Evolutionary conservation across 202 grass and related monocot genomes (phyloP).

Genomic region (Hordeum pubiflorum): DNA sequence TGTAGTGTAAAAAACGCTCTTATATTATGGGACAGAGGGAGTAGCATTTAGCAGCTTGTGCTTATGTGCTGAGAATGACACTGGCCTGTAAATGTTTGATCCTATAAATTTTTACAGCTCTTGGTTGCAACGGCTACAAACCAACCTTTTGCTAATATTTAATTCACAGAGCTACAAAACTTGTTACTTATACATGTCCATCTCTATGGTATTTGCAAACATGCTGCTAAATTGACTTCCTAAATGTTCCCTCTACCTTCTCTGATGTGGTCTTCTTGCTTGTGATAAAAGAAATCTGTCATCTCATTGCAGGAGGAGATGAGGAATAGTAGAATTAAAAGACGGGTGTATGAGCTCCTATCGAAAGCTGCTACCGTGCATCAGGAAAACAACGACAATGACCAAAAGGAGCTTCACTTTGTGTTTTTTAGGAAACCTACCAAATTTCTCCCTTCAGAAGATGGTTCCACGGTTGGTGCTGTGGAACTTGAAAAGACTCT

Average conservation of each 20-base stretch:
- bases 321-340: constrained; percentile 71
- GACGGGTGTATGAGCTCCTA: constrained; percentile 69
- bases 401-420: constrained; percentile 64
- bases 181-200: background rate
- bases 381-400: constrained; percentile 22
- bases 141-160: background rate
- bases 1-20: too few species aligned
- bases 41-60: background rate
- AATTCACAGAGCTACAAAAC: background rate
- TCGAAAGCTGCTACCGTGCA: constrained; percentile 53
- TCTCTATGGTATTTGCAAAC: background rate
- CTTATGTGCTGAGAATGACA: background rate
- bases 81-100: background rate
- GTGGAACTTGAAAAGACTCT: constrained; percentile 68
- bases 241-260: background rate
- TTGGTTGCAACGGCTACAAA: background rate
- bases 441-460: constrained; percentile 54
- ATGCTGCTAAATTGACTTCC: background rate
- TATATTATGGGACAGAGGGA: too few species aligned
- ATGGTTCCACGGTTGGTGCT: constrained; percentile 39
- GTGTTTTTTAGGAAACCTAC: constrained; percentile 77
- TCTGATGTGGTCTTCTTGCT: background rate
- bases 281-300: background rate
- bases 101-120: background rate
- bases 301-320: constrained; percentile 67